Evolutionary conservation across 495 filamentous ascomycete species (phyloP), one percentile per base, ranked within the genome.

Genomic region (Aspergillus carlsbadensis): DNA sequence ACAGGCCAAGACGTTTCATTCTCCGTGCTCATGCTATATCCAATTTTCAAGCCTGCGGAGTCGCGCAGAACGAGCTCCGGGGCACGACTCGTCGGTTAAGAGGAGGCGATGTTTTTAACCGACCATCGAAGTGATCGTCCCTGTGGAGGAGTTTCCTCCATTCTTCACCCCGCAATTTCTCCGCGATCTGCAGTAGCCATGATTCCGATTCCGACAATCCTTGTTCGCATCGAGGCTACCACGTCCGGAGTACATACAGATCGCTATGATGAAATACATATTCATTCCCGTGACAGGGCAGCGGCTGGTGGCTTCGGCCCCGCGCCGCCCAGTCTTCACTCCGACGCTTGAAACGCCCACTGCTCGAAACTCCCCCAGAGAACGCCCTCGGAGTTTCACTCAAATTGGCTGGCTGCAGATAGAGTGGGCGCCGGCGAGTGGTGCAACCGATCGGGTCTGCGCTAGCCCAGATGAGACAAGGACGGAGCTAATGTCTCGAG

Each of bases 101-200:
- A n/a, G 13, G 1, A 4, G 29, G 17, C 18, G 26, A 0, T 4
- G 14, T 3, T 7, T 34, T 50, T 50, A 50, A 50, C 47, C 47
- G 47, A 39, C 18, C n/a, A n/a, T 29, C 26, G 8, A 8, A 11
- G n/a, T 29, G 10, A 31, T 17, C 3, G 21, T 15, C 42, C 42
- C 10, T 43, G 1, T 39, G n/a, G 36, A 18, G 8, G 8, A 11
- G 8, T 44, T 17, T 22, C 4, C 21, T 31, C 13, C n/a, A n/a
- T 50, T 50, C 34, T 50, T 24, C 47, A 50, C 47, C 47, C 47
- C 47, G 47, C 47, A 50, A 37, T 50, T 50, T 50, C 47, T 50
- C 47, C 47, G 47, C 34, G 47, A 50, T 50, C 47, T 34, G 22
- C 47, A 35, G 18, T 3, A 33, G 26, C 39, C 6, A 41, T 7